Evolutionary conservation across 2,329 filamentous ascomycete genomes (phyloP).

Genomic region (Xylaria sp.): DNA sequence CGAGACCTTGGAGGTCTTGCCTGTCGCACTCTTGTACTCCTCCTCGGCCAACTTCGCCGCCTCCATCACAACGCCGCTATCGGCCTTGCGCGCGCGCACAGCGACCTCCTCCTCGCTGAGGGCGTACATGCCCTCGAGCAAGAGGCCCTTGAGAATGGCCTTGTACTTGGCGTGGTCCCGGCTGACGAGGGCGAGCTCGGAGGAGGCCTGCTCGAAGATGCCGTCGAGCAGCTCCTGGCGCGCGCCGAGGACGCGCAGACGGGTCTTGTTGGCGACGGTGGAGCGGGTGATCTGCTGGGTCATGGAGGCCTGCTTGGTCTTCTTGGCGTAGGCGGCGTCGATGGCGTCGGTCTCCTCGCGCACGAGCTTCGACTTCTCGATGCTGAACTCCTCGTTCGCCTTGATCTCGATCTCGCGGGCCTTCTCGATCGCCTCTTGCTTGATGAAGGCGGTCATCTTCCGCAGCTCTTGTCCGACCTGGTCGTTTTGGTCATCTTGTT

Average conservation of each 20-base stretch:
- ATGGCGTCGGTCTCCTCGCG: conserved; percentile 91
- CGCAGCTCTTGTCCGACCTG: conserved; percentile 96
- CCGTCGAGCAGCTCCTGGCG: conserved; percentile 86
- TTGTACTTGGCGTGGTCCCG: conserved; percentile 72
- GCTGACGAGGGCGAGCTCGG: conserved; percentile 61
- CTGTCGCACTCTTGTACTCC: conserved; percentile 77
- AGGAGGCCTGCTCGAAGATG: conserved; percentile 76
- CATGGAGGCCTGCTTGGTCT: conserved; percentile 98
- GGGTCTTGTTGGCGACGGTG: conserved; percentile 92
- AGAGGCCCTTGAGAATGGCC: conserved; percentile 67
- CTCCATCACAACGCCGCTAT: conserved; percentile 69
- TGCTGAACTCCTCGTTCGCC: conserved; percentile 97
- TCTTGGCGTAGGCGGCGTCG: conserved; percentile 92
- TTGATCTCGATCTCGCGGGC: conserved; percentile 96
- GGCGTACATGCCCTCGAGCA: conserved; percentile 87
- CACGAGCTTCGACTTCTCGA: conserved; percentile 98
- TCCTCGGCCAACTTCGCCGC: conserved; percentile 69
- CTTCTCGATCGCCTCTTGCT: conserved; percentile 96
- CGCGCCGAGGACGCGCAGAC: conserved; percentile 79
- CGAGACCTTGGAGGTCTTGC: conserved; percentile 62
- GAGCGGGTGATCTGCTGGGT: conserved; percentile 98
- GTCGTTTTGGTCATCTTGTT: conserved; percentile 16
- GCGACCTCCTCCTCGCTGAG: conserved; percentile 73
- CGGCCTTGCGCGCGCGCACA: conserved; percentile 72
- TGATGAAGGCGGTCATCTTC: conserved; percentile 99